These are phyloP conservation scores for Monosporascus sp. DNA, from an alignment of 2,329 filamentous ascomycete genomes.

Conservation along the genomic window DNA sequence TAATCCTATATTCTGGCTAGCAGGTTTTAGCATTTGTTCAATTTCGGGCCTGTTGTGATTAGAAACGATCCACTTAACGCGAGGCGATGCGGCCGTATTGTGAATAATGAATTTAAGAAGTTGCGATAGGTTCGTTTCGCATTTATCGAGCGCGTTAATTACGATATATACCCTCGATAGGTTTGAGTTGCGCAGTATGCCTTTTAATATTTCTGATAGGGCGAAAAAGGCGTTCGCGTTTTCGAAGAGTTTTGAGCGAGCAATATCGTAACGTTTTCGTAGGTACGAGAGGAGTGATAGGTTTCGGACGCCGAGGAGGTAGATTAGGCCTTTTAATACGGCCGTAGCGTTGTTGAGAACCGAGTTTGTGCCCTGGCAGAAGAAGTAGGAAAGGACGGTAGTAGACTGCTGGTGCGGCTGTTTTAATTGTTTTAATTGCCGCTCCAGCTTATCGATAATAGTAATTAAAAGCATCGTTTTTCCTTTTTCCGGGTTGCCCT, in stretches of 20 bases:
- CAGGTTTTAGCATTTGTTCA: too few species aligned
- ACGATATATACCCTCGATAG: conserved; percentile 17
- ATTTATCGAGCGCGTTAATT: conserved; percentile 3
- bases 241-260: too few species aligned
- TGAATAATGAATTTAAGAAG: conserved; percentile 1
- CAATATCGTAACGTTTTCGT: too few species aligned
- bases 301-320: too few species aligned
- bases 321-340: too few species aligned
- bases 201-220: conserved; percentile 31
- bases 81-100: not conserved
- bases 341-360: too few species aligned
- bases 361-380: conserved; percentile 24
- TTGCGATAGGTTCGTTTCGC: not conserved
- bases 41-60: conserved; percentile 36
- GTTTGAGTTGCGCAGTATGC: conserved; percentile 32
- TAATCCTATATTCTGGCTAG: too few species aligned
- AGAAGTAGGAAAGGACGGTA: conserved; percentile 25
- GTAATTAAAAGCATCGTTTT: conserved; percentile 31
- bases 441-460: conserved; percentile 21
- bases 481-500: conserved; percentile 30
- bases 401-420: conserved; percentile 14
- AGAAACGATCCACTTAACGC: conserved; percentile 37
- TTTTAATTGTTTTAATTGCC: conserved; percentile 21
- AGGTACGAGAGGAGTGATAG: too few species aligned
- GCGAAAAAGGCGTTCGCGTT: conserved; percentile 7